A percentile compares a stretch with the other conserved stretches of the same genome.
Evolutionary conservation across 2,329 filamentous ascomycete genomes (phyloP).

Genomic region (Coniochaeta hoffmannii): DNA sequence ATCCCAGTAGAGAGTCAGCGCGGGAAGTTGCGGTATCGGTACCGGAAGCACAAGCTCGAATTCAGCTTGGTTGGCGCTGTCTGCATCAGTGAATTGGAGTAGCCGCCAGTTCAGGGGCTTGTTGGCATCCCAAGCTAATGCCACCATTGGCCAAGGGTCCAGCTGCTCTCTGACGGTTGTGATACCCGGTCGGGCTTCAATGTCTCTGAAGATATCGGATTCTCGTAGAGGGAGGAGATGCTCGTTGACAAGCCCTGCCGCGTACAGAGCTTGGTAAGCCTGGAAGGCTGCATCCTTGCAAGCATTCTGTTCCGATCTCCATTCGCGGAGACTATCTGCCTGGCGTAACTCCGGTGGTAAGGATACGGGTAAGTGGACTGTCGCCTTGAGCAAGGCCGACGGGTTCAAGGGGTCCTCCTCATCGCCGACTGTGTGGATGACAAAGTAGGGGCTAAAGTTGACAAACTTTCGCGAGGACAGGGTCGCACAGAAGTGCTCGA

Average conservation of each 20-base stretch:
- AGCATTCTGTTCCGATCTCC: conserved; percentile 65
- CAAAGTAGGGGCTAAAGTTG: conserved; percentile 62
- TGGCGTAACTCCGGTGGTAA: conserved; percentile 56
- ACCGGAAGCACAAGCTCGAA: conserved; percentile 38
- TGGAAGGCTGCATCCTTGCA: conserved; percentile 77
- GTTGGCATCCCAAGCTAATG: conserved; percentile 32
- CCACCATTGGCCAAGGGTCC: conserved; percentile 40
- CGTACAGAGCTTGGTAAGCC: conserved; percentile 64
- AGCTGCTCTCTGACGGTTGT: conserved; percentile 28
- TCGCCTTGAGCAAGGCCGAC: conserved; percentile 38
- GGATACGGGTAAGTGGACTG: conserved; percentile 63
- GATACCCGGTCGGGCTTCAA: conserved; percentile 28
- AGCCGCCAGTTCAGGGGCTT: conserved; percentile 20
- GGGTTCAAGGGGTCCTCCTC: conserved; percentile 11
- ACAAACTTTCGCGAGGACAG: conserved; percentile 52
- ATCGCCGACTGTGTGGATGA: conserved; percentile 33
- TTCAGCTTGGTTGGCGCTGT: conserved; percentile 21
- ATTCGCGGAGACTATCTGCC: conserved; percentile 43
- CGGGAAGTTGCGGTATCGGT: conserved; percentile 26
- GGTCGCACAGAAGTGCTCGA: conserved; percentile 72
- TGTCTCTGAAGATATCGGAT: conserved; percentile 27
- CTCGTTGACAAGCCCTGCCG: conserved; percentile 66
- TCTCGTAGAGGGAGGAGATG: conserved; percentile 61
- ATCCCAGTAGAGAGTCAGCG: conserved; percentile 34
- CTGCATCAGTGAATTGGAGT: conserved; percentile 26